phyloP scores from a whole-genome alignment of 2,329 filamentous ascomycete genomes.

The Colletotrichum chrysophilum region DNA sequence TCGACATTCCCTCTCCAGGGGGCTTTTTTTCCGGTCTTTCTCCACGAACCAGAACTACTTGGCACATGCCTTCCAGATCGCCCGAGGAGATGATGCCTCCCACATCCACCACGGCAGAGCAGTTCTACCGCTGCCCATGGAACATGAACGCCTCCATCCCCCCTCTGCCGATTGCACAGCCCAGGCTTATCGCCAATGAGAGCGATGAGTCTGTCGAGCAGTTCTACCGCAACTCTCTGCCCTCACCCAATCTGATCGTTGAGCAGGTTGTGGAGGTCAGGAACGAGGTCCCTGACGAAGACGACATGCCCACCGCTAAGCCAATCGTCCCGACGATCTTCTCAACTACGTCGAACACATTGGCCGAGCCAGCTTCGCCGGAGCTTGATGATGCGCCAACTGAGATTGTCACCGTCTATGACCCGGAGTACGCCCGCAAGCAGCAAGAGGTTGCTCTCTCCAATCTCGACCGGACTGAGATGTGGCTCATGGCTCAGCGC shows the following conservation, averaged over 20 bases:
- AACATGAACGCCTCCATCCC: slow-evolving; percentile 46
- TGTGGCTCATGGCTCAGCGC: slow-evolving; percentile 86
- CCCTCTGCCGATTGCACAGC: slow-evolving; percentile 30
- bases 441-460: slow-evolving; percentile 72
- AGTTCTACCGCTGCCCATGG: slow-evolving; percentile 90
- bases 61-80: slow-evolving; percentile 68
- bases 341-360: slow-evolving; percentile 34
- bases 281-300: slow-evolving; percentile 53
- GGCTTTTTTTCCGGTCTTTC: slow-evolving; percentile 91
- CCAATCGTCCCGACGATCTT: slow-evolving; percentile 38
- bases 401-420: slow-evolving; percentile 73
- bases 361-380: slow-evolving; percentile 44
- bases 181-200: slow-evolving; percentile 33
- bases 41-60: slow-evolving; percentile 77
- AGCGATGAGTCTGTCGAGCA: slow-evolving; percentile 33
- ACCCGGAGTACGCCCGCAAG: slow-evolving; percentile 76
- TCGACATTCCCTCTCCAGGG: slow-evolving; percentile 90
- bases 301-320: slow-evolving; percentile 72
- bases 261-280: slow-evolving; percentile 71
- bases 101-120: slow-evolving; percentile 88
- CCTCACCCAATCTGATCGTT: slow-evolving; percentile 48
- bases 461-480: slow-evolving; percentile 83
- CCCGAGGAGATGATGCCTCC: slow-evolving; percentile 66
- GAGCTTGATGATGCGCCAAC: slow-evolving; percentile 62
- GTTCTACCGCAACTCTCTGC: slow-evolving; percentile 42